A percentile compares a stretch with the other conserved stretches of the same genome.
These are phyloP conservation scores for Podaxis sp. DNA, from an alignment of 768 basidiomycete species.

Conservation along the genomic window DNA sequence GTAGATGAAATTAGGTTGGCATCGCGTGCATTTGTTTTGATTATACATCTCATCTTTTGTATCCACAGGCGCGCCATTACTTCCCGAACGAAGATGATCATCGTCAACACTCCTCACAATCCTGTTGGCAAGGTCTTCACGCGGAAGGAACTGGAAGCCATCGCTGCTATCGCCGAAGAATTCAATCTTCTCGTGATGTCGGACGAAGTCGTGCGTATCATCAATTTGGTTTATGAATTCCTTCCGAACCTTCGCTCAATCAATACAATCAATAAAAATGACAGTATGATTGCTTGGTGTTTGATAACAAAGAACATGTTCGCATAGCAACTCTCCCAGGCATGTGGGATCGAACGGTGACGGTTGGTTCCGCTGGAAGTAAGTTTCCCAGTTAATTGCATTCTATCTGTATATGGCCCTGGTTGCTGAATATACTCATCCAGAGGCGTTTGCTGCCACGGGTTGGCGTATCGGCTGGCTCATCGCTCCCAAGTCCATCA, in stretches of 20 bases:
- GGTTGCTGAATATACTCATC: conserved; percentile 3
- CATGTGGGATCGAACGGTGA: conserved; percentile 98
- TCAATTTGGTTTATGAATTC: background rate
- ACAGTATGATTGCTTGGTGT: conserved; percentile 93
- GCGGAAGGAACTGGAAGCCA: conserved; percentile 73
- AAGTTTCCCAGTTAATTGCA: conserved; percentile 24
- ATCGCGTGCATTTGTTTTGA: conserved; percentile 16
- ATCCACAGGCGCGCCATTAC: conserved; percentile 70
- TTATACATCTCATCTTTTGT: background rate
- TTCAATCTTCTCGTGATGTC: conserved; percentile 90
- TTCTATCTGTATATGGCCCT: background rate
- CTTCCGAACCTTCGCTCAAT: conserved; percentile 7
- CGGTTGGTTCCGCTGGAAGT: conserved; percentile 96
- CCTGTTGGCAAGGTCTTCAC: conserved; percentile 98
- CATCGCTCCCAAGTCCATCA: conserved; percentile 81
- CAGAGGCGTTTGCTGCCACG: conserved; percentile 95
- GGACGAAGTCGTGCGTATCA: conserved; percentile 86
- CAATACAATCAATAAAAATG: background rate
- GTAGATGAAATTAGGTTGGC: conserved; percentile 78
- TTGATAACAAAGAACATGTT: conserved; percentile 84
- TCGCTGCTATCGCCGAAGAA: conserved; percentile 87
- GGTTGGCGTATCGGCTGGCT: conserved; percentile 99
- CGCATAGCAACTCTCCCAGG: conserved; percentile 93
- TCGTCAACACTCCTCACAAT: conserved; percentile 96
- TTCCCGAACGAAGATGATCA: conserved; percentile 89